Conservation (phyloP, 805 yeast species). For the Jamesozyma piceae region DNA sequence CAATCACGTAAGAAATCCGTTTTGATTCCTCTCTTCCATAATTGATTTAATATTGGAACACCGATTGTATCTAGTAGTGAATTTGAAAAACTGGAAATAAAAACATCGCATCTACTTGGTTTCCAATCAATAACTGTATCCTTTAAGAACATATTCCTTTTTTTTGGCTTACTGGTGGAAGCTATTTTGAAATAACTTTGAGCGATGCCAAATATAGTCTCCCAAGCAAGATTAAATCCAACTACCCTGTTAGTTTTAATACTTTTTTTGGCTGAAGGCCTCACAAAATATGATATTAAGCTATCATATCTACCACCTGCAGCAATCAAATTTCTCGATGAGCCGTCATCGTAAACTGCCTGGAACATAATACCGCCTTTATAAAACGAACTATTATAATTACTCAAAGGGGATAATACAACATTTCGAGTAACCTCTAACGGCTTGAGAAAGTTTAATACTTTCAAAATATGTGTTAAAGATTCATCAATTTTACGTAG, state of each 20-base stretch:
- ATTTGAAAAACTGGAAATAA: slow-evolving; percentile 61
- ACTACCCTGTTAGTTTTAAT: slow-evolving; percentile 50
- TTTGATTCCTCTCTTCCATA: slow-evolving; percentile 74
- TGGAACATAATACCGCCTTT: slow-evolving; percentile 82
- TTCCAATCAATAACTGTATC: slow-evolving; percentile 39
- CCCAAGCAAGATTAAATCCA: slow-evolving; percentile 79
- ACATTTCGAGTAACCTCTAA: slow-evolving; percentile 53
- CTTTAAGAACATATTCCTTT: slow-evolving; percentile 30
- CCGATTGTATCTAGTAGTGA: slow-evolving; percentile 50
- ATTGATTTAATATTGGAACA: slow-evolving; percentile 46
- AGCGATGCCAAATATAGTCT: slow-evolving; percentile 46
- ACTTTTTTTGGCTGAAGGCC: slow-evolving; percentile 36
- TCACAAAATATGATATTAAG: slow-evolving; percentile 56
- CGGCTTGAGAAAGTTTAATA: slow-evolving; percentile 43
- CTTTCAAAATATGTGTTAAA: slow-evolving; percentile 50
- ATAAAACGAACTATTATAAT: slow-evolving; percentile 74
- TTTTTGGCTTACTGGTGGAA: slow-evolving; percentile 25
- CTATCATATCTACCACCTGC: slow-evolving; percentile 93
- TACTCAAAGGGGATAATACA: slow-evolving; percentile 70
- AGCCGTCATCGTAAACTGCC: slow-evolving; percentile 56
- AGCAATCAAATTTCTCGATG: slow-evolving; percentile 47
- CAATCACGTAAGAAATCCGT: slow-evolving; percentile 56
- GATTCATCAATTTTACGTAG: slow-evolving; percentile 53
- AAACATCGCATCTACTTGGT: slow-evolving; percentile 66
- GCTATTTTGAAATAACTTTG: slow-evolving; percentile 37